Percentiles rank a stretch among this genome's conserved stretches.
These are phyloP conservation scores for Pulveroboletus sp. DNA, from an alignment of 1,284 basidiomycete species.

Conservation along the genomic window DNA sequence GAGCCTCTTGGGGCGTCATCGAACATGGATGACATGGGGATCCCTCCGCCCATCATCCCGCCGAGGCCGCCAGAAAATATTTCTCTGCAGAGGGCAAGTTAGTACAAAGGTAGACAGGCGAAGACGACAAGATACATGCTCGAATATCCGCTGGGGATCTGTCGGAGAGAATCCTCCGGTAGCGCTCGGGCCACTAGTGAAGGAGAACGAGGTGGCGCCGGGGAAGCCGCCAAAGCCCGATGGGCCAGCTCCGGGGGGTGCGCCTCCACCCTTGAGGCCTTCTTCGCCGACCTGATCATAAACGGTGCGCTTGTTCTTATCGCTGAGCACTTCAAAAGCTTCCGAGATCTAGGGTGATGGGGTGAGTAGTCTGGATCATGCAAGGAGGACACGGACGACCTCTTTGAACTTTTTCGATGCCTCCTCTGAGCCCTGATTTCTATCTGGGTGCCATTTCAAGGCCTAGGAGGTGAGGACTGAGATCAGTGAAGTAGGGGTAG, in stretches of 20 bases:
- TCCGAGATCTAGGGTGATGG: conserved; percentile 75
- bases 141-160: conserved; percentile 92
- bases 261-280: conserved; percentile 78
- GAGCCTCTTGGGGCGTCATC: conserved; percentile 48
- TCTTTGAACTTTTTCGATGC: conserved; percentile 94
- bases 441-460: conserved; percentile 91
- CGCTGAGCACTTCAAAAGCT: conserved; percentile 95
- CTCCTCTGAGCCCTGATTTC: conserved; percentile 81
- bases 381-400: conserved; percentile 43
- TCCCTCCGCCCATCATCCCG: conserved; percentile 36
- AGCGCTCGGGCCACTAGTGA: conserved; percentile 54
- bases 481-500: conserved; percentile 38
- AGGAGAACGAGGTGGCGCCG: conserved; percentile 58
- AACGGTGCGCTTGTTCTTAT: conserved; percentile 89
- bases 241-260: conserved; percentile 53
- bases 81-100: conserved; percentile 48
- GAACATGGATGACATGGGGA: conserved; percentile 43
- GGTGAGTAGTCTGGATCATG: not conserved
- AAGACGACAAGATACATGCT: conserved; percentile 51
- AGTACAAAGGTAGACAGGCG: conserved; percentile 4
- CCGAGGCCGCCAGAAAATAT: conserved; percentile 59
- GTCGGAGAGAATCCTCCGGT: conserved; percentile 65
- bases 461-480: conserved; percentile 54
- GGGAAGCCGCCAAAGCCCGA: conserved; percentile 55
- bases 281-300: conserved; percentile 98